phyloP scores from a whole-genome alignment of 176 grass and related monocot species.

The Zizania latifolia region DNA sequence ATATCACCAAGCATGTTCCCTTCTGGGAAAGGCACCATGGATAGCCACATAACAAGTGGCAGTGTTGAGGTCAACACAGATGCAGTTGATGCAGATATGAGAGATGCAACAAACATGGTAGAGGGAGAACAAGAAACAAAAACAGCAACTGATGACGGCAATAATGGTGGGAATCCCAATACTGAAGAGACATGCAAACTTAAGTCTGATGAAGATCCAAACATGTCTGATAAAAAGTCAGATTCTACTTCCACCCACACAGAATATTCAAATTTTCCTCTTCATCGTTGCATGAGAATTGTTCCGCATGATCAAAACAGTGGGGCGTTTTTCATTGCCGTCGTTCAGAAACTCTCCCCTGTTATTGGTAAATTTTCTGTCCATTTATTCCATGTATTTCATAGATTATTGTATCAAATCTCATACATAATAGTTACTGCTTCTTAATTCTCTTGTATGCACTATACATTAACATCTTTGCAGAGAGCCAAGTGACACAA shows the following conservation, averaged over 20 bases:
- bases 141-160: neutral
- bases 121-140: conserved; percentile 27
- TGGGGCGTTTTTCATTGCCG: conserved; percentile 93
- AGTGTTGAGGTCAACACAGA: conserved; percentile 26
- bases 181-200: neutral
- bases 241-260: conserved; percentile 10
- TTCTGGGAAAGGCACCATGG: conserved; percentile 58
- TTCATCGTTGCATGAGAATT: conserved; percentile 91
- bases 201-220: conserved; percentile 23
- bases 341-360: conserved; percentile 69
- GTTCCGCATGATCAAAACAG: conserved; percentile 95
- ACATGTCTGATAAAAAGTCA: conserved; percentile 14
- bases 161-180: neutral
- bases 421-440: neutral
- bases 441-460: neutral
- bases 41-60: conserved; percentile 12
- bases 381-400: conserved; percentile 5
- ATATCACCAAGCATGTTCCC: conserved; percentile 92
- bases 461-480: conserved; percentile 1
- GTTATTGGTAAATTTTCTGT: conserved; percentile 46
- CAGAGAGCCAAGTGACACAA: conserved; percentile 46
- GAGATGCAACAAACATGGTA: conserved; percentile 15
- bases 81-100: conserved; percentile 27
- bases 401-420: neutral
- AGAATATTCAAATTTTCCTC: conserved; percentile 67